Evolutionary conservation across 495 filamentous ascomycete species (phyloP), one percentile per base, ranked within the genome.

Genomic region (Pseudevernia furfuracea): DNA sequence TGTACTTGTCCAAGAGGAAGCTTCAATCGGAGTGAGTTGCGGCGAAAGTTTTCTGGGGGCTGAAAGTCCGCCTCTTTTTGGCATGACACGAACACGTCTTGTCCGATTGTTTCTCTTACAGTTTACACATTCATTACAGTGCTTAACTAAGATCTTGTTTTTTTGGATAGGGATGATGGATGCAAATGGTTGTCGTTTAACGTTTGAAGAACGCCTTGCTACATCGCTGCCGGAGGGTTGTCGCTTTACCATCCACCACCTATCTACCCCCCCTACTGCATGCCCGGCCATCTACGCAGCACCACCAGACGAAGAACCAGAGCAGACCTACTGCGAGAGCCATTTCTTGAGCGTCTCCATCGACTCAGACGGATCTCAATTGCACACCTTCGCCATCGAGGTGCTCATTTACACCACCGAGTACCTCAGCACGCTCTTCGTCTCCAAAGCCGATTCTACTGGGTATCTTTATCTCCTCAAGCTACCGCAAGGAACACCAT

Each of bases 401-500:
- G 78, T 83, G 52, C 64, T 81, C 59, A 76, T 89, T 64, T 89
- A 88, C 72, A 82, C 89, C 28, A 95, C 89, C 39, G 84, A 84
- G 66, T 83, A 85, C 74, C 82, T 89, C 39, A 95, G 88, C 7
- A 96, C 87, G 43, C 82, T 97, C 41, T 99, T 97, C 75, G 87
- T 99, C 44, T 92, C 91, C 62, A 99, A 99, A 76, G 94, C 94
- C 58, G 94, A 99, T 75, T 96, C 93, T 21, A 96, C 92, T 3
- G 94, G 94, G 56, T 93, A 89, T 68, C 75, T 96, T 34, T 80
- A 88, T 70, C 77, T 87, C 0, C 80, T 91, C 44, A 75, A 82
- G 37, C 71, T 87, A 1, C 78, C 82, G 4, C 77, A 80, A 55
- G 82, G 82, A 23, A 83, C 83, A 7, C 82, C 86, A 2, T 96